Percentiles rank a stretch among this genome's conserved stretches.
Conservation (phyloP, 2,329 filamentous ascomycete species). For the Penicillium sp. region DNA sequence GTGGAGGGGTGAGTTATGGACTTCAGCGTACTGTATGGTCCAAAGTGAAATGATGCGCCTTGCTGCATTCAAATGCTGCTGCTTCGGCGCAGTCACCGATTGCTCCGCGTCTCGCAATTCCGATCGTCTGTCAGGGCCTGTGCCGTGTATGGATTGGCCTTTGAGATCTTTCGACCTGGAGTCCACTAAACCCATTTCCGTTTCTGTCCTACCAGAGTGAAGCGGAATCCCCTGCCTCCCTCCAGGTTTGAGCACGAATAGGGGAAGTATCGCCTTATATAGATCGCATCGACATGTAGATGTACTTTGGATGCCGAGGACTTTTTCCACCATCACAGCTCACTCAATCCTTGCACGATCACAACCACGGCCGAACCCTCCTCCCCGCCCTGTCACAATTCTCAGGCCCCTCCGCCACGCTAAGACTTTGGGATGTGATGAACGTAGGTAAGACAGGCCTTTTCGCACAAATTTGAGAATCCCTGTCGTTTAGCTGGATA, state of each 20-base stretch:
- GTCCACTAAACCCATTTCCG: not conserved
- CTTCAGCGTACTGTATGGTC: constrained; percentile 17
- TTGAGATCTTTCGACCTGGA: not conserved
- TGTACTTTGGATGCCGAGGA: constrained; percentile 8
- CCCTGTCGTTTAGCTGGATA: constrained; percentile 8
- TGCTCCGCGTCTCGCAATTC: constrained; percentile 12
- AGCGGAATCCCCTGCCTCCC: not conserved
- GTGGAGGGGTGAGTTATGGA: constrained; percentile 6
- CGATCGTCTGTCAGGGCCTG: constrained; percentile 1
- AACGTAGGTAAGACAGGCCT: constrained; percentile 16
- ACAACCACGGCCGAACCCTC: constrained; percentile 7
- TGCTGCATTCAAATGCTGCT: constrained; percentile 10
- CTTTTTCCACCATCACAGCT: constrained; percentile 1
- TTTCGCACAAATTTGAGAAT: constrained; percentile 3
- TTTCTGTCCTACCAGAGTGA: constrained; percentile 19
- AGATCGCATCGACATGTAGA: constrained; percentile 11
- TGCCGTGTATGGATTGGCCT: constrained; percentile 10
- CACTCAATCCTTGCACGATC: not conserved
- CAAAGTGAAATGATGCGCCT: constrained; percentile 26
- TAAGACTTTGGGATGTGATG: constrained; percentile 19
- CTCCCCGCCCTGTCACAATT: constrained; percentile 17
- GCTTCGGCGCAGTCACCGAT: constrained; percentile 25
- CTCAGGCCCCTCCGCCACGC: constrained; percentile 20
- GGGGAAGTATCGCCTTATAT: constrained; percentile 13
- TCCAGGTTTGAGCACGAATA: constrained; percentile 3